Conservation (phyloP, 257 asterid species). For the Jacaranda mimosifolia region DNA sequence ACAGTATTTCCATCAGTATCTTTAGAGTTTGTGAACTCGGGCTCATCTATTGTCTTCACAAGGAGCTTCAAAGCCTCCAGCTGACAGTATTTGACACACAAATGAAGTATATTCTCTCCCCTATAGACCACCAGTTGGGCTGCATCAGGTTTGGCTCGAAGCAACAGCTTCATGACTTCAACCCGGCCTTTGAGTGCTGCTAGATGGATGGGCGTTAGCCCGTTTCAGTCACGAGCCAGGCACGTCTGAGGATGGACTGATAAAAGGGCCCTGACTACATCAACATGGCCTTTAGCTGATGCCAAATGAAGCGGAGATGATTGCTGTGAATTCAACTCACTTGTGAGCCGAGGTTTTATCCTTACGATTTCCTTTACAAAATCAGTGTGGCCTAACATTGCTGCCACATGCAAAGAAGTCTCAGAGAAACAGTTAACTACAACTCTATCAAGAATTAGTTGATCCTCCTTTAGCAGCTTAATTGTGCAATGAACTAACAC, state of each 20-base stretch:
- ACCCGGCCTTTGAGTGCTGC: constrained; percentile 50
- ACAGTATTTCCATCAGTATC: too few relatives aligned
- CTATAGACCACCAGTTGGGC: constrained; percentile 31
- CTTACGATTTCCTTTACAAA: constrained; percentile 20
- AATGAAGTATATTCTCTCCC: constrained; percentile 23
- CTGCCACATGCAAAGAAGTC: constrained; percentile 47
- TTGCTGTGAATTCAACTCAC: too few relatives aligned
- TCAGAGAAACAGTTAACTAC: constrained; percentile 22
- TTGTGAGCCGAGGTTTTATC: too few relatives aligned
- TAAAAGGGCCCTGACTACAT: constrained; percentile 33
- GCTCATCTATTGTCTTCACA: too few relatives aligned
- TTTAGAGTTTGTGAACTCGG: too few relatives aligned
- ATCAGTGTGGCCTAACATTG: constrained; percentile 38
- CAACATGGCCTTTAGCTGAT: constrained; percentile 40
- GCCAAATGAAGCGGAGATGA: constrained; percentile 53
- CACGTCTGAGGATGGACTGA: constrained; percentile 32
- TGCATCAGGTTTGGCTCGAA: constrained; percentile 22
- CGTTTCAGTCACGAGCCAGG: constrained; percentile 37
- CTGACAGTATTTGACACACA: too few relatives aligned
- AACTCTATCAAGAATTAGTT: constrained; percentile 44
- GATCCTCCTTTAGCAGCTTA: constrained; percentile 39
- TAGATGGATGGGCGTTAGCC: constrained; percentile 50
- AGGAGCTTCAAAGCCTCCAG: too few relatives aligned
- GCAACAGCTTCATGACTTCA: constrained; percentile 36
- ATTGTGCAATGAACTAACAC: constrained; percentile 11